Conservation (phyloP, 1,284 basidiomycete species). For the Jaminaea rosea region DNA sequence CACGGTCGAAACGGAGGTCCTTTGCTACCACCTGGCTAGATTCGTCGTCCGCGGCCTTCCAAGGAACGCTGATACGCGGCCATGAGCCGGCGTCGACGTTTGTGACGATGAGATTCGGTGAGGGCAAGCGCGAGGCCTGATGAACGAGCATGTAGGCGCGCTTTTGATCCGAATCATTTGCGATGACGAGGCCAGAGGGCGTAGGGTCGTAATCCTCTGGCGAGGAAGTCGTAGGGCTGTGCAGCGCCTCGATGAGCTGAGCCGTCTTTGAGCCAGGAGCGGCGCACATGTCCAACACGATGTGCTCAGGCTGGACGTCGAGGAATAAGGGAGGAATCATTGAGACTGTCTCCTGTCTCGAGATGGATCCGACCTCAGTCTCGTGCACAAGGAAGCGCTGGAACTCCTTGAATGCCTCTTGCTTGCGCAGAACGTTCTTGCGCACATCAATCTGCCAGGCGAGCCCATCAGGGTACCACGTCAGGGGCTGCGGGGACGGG, state of each 20-base stretch:
- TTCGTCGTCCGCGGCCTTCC: conserved; percentile 15
- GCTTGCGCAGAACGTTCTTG: conserved; percentile 79
- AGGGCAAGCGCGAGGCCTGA: conserved; percentile 88
- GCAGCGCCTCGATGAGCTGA: conserved; percentile 80
- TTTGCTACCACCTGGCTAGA: conserved; percentile 32
- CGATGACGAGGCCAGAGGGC: conserved; percentile 63
- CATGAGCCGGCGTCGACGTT: conserved; percentile 89
- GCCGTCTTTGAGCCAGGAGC: conserved; percentile 97
- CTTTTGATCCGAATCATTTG: conserved; percentile 86
- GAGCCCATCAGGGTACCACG: conserved; percentile 87
- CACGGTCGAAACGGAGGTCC: conserved; percentile 75
- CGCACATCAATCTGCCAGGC: conserved; percentile 93
- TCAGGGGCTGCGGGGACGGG: conserved; percentile 67
- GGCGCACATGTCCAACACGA: conserved; percentile 88
- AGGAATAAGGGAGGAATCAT: conserved; percentile 96
- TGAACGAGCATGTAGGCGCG: conserved; percentile 95
- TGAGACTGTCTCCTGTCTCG: conserved; percentile 92
- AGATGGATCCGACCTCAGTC: conserved; percentile 94
- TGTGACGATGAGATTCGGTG: conserved; percentile 84
- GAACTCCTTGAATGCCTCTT: conserved; percentile 88
- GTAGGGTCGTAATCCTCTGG: conserved; percentile 39
- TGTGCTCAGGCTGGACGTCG: conserved; percentile 60
- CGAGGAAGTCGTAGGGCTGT: conserved; percentile 48
- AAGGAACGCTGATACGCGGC: conserved; percentile 49
- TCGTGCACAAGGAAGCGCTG: conserved; percentile 96